Evolutionary conservation across 1,284 basidiomycete genomes (phyloP), one percentile per base, ranked within the genome.

Genomic region (Cutaneotrichosporon dermatis): DNA sequence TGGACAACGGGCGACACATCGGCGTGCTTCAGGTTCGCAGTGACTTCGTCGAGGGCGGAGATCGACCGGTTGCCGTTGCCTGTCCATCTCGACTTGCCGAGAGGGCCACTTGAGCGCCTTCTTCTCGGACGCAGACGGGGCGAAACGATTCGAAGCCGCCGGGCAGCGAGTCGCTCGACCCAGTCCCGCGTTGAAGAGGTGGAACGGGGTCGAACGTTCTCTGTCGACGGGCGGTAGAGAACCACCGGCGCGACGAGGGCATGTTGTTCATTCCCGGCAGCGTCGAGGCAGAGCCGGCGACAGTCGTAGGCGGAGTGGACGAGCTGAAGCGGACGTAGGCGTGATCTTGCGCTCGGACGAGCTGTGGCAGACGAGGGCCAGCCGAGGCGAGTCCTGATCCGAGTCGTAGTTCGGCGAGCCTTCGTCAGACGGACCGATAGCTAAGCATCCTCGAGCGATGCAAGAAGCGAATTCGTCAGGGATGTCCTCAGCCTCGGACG

Each of bases 101-200:
- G 61, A 13, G 15, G 69, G 70, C 75, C 74, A 77, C 54, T 74
- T 73, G 37, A 77, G 66, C 33, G 71, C 72, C 54, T 71, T 70
- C 66, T 77, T 76, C 64, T 77, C 76, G 11, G 65, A 69, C 2
- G 70, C 72, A 16, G 71, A 73, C 8, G 76, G 76, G 3, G 76
- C 74, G 49, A 77, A 77, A 4, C 16, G 68, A 70, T 46, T 59
- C 60, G 36, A 76, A 57, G 15, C 57, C 60, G 2, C 46, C 51
- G 4, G 62, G 62, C 2, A 64, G 64, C 35, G 71, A 72, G 58
- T 76, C 76, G 57, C 70, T 76, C 35, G 74, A 75, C 2, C 66
- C 59, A 58, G 54, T 15, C 59, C 59, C 3, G 54, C 16, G 35
- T 61, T 57, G 57, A 63, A 61, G 42, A 66, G 58, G 55, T 70